Evolutionary conservation across 768 basidiomycete genomes (phyloP).

Genomic region (Rhodotorula kratochvilovae): DNA sequence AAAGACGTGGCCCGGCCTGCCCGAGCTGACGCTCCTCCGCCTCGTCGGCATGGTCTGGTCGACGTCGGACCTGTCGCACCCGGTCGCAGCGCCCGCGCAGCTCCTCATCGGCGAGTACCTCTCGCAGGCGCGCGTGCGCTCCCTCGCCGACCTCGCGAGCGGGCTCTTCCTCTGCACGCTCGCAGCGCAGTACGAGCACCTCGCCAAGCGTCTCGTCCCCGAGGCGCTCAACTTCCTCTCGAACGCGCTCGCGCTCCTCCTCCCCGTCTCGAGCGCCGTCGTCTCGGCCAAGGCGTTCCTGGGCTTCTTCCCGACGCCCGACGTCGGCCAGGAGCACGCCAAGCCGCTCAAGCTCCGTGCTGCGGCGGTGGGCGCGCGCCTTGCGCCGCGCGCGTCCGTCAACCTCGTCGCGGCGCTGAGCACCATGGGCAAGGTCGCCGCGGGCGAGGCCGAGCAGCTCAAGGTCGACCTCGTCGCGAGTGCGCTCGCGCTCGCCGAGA

Average conservation of each 20-base stretch:
- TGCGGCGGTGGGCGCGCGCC: constrained; percentile 44
- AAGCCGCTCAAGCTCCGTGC: constrained; percentile 25
- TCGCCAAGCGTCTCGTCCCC: constrained; percentile 81
- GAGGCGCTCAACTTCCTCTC: constrained; percentile 80
- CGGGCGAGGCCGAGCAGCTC: constrained; percentile 50
- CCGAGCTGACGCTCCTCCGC: constrained; percentile 76
- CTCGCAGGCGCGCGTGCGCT: constrained; percentile 72
- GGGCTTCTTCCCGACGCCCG: constrained; percentile 66
- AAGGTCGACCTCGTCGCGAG: constrained; percentile 69
- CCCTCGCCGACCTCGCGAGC: constrained; percentile 67
- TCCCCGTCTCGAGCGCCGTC: constrained; percentile 51
- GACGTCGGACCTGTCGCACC: constrained; percentile 88
- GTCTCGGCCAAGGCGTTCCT: constrained; percentile 57
- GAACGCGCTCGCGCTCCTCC: constrained; percentile 66
- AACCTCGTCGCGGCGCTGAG: constrained; percentile 54
- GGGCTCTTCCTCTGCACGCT: constrained; percentile 86
- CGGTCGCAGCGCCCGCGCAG: constrained; percentile 77
- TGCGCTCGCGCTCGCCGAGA: constrained; percentile 64
- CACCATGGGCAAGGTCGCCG: constrained; percentile 47
- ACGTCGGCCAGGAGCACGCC: constrained; percentile 52
- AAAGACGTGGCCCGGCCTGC: constrained; percentile 80
- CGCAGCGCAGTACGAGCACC: constrained; percentile 64
- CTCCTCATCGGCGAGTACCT: constrained; percentile 89
- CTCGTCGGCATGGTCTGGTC: constrained; percentile 81
- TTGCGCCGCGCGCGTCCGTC: constrained; percentile 51